phyloP scores from a whole-genome alignment of 2,329 filamentous ascomycete species.

The Aspergillus terreus region DNA sequence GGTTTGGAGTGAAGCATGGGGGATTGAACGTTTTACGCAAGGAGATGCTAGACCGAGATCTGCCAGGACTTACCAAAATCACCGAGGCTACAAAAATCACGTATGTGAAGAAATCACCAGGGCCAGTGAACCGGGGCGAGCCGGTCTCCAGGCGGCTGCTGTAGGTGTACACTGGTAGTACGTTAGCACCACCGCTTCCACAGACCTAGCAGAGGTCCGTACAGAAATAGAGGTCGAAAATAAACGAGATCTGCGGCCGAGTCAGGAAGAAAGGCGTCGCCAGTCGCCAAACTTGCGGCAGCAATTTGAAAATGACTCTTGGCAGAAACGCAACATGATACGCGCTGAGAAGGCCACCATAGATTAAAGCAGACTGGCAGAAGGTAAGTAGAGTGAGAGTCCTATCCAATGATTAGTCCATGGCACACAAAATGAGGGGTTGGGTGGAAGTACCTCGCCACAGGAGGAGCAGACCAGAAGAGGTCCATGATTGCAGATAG shows the following conservation, averaged over 20 bases:
- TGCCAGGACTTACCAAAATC: constrained; percentile 69
- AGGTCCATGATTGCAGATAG: constrained; percentile 48
- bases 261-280: constrained; percentile 59
- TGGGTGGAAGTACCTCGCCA: constrained; percentile 54
- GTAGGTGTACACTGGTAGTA: constrained; percentile 66
- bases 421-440: not conserved
- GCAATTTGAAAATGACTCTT: constrained; percentile 51
- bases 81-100: constrained; percentile 66
- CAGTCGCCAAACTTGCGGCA: constrained; percentile 59
- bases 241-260: constrained; percentile 52
- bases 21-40: not conserved
- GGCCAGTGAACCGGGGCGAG: constrained; percentile 67
- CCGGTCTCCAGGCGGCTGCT: constrained; percentile 68
- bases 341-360: constrained; percentile 54
- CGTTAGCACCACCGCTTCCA: constrained; percentile 28
- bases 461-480: constrained; percentile 64
- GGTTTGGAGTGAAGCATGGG: constrained; percentile 37
- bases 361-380: constrained; percentile 58
- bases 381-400: constrained; percentile 65
- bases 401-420: constrained; percentile 47
- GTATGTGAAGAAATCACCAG: constrained; percentile 79
- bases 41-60: constrained; percentile 18
- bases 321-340: constrained; percentile 54
- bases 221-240: constrained; percentile 73
- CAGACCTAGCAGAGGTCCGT: constrained; percentile 27